These are phyloP conservation scores for Usnea hakonensis DNA, from an alignment of 495 filamentous ascomycete species.

Conservation along the genomic window DNA sequence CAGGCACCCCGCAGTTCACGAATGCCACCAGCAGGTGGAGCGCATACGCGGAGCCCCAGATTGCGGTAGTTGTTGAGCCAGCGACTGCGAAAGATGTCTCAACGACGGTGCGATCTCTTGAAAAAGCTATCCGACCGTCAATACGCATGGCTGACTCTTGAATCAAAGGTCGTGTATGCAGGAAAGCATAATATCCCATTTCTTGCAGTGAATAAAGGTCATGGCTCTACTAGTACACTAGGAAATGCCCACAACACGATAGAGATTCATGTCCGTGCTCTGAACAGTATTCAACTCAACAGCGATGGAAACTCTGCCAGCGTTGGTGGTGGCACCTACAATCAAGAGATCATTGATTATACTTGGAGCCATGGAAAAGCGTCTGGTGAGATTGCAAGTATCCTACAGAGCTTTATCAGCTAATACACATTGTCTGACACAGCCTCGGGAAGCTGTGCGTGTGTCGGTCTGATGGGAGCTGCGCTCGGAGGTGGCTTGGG, in stretches of 20 bases:
- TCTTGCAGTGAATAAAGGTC: constrained; percentile 41
- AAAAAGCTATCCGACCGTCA: not conserved
- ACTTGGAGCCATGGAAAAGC: constrained; percentile 4
- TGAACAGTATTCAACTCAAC: constrained; percentile 37
- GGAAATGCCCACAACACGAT: constrained; percentile 42
- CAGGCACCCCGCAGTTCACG: constrained; percentile 36
- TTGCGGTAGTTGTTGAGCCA: constrained; percentile 40
- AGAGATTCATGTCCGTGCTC: constrained; percentile 37
- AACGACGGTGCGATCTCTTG: constrained; percentile 33
- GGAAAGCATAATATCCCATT: constrained; percentile 42
- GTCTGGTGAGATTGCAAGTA: not conserved
- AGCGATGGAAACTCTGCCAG: constrained; percentile 39
- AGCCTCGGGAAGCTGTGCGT: constrained; percentile 11
- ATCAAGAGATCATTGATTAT: constrained; percentile 7
- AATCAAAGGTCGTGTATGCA: constrained; percentile 42
- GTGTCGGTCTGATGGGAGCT: constrained; percentile 20
- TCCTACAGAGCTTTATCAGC: not conserved
- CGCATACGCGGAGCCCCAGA: constrained; percentile 31
- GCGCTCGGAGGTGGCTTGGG: constrained; percentile 22
- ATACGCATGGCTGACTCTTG: not conserved
- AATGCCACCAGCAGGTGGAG: constrained; percentile 41
- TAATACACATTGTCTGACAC: not conserved
- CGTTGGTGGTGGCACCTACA: constrained; percentile 42
- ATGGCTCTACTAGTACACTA: constrained; percentile 36
- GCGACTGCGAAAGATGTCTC: constrained; percentile 45